Conservation (phyloP, 495 filamentous ascomycete genomes). For the Tetracladium marchalianum region DNA sequence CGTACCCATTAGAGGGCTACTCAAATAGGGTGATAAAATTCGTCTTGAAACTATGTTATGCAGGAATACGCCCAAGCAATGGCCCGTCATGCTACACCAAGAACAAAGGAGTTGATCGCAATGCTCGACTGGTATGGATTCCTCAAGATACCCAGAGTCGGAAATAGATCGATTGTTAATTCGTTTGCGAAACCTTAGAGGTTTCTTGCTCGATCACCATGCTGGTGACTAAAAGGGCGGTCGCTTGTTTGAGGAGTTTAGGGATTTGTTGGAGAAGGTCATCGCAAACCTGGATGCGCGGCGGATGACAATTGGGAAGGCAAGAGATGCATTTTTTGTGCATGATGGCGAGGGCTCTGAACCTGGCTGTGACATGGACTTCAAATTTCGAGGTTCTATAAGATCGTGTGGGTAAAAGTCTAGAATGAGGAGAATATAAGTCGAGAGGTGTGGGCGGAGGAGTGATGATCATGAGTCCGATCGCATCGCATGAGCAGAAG, state of each 20-base stretch:
- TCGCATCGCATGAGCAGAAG: too few species aligned
- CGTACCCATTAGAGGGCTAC: neutral
- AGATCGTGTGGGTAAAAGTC: too few species aligned
- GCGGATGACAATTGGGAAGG: constrained; percentile 1
- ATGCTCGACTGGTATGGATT: too few species aligned
- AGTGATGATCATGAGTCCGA: too few species aligned
- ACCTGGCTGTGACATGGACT: neutral
- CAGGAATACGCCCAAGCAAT: neutral
- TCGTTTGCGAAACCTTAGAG: too few species aligned
- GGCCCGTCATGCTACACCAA: neutral
- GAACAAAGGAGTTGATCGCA: too few species aligned
- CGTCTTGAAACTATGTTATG: neutral
- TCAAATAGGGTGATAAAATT: too few species aligned
- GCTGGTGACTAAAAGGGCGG: neutral
- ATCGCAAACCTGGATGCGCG: constrained; percentile 4
- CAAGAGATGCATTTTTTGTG: constrained; percentile 1
- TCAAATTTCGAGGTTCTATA: neutral
- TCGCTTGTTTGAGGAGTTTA: neutral
- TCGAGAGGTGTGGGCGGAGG: too few species aligned
- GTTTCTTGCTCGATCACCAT: neutral
- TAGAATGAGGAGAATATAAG: too few species aligned
- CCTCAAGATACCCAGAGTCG: too few species aligned
- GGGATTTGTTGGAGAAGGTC: neutral
- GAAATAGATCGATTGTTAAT: too few species aligned
- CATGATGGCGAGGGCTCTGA: neutral